A percentile compares a stretch with the other conserved stretches of the same genome.
These are phyloP conservation scores for Taphrina betulina DNA, from an alignment of 1,139 yeast genomes.

Conservation along the genomic window DNA sequence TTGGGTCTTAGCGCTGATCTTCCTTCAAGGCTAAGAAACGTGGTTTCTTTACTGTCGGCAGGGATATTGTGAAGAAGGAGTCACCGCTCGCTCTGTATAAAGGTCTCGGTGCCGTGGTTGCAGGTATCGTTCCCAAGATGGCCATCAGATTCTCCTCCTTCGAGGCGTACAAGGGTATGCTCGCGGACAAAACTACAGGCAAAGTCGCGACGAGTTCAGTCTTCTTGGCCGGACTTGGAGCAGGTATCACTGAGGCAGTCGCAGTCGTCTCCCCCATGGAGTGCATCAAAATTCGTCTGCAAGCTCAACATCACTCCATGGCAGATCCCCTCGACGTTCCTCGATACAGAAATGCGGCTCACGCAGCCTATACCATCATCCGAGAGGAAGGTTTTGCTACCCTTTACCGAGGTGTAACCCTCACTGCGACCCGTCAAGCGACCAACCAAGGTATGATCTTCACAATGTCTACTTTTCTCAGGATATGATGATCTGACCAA, in stretches of 20 bases:
- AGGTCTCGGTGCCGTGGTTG: conserved; percentile 94
- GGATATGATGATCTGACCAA: no score
- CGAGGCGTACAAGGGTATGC: conserved; percentile 75
- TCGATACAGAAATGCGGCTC: conserved; percentile 89
- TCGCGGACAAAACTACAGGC: conserved; percentile 58
- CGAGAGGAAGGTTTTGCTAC: conserved; percentile 90
- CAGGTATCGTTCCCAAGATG: conserved; percentile 98
- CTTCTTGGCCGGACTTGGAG: conserved; percentile 92
- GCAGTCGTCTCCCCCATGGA: conserved; percentile 95
- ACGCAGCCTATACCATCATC: conserved; percentile 78
- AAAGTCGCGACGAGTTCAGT: conserved; percentile 62
- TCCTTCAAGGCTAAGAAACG: conserved; percentile 56
- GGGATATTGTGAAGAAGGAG: conserved; percentile 72
- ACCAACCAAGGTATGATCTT: conserved; percentile 61
- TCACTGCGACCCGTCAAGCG: conserved; percentile 97
- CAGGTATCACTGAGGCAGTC: conserved; percentile 95
- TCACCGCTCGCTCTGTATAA: conserved; percentile 84
- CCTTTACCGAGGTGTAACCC: conserved; percentile 87
- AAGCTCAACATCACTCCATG: conserved; percentile 90
- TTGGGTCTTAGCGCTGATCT: conserved; percentile 47
- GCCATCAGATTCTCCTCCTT: conserved; percentile 93
- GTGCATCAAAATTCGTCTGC: conserved; percentile 92
- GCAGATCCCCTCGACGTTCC: conserved; percentile 77
- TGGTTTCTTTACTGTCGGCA: conserved; percentile 82
- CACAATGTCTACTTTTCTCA: no score